A percentile compares a stretch with the other conserved stretches of the same genome.
These are phyloP conservation scores for Curvularia eragrostidis DNA, from an alignment of 2,329 filamentous ascomycete genomes.

Conservation along the genomic window DNA sequence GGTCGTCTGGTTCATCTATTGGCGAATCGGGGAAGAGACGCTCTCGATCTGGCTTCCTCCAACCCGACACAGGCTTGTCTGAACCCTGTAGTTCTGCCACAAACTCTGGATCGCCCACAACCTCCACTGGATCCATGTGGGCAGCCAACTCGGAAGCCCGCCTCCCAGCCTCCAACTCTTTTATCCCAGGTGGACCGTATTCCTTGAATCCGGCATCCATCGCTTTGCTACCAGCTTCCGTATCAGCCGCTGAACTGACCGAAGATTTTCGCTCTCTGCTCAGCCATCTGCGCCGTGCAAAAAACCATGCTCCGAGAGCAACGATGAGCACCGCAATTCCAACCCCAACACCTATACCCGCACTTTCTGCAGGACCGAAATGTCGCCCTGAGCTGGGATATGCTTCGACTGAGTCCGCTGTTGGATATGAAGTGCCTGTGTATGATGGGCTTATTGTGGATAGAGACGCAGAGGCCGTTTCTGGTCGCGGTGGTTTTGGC, in stretches of 20 bases:
- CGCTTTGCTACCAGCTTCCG: constrained; percentile 17
- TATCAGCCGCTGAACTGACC: constrained; percentile 11
- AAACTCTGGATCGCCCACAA: constrained; percentile 11
- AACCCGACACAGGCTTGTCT: constrained; percentile 3
- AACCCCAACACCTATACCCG: constrained; percentile 29
- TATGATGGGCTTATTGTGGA: not conserved
- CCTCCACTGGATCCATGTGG: constrained; percentile 15
- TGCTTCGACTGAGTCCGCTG: not conserved
- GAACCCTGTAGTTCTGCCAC: constrained; percentile 25
- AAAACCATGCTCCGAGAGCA: constrained; percentile 21
- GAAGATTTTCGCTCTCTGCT: constrained; percentile 10
- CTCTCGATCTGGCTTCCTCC: constrained; percentile 11
- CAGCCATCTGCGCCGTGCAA: constrained; percentile 17
- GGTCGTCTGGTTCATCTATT: constrained; percentile 19
- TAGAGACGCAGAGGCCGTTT: not conserved
- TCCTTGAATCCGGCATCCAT: not conserved
- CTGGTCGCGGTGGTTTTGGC: not conserved
- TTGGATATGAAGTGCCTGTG: not conserved
- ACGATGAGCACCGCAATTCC: constrained; percentile 20
- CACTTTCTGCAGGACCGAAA: constrained; percentile 21
- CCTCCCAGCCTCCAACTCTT: constrained; percentile 15
- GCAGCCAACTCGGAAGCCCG: constrained; percentile 20
- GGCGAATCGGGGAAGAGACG: constrained; percentile 22
- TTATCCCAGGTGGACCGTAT: constrained; percentile 1
- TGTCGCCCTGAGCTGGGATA: not conserved